phyloP scores from a whole-genome alignment of 768 basidiomycete species.

The Cystofilobasidium capitatum region DNA sequence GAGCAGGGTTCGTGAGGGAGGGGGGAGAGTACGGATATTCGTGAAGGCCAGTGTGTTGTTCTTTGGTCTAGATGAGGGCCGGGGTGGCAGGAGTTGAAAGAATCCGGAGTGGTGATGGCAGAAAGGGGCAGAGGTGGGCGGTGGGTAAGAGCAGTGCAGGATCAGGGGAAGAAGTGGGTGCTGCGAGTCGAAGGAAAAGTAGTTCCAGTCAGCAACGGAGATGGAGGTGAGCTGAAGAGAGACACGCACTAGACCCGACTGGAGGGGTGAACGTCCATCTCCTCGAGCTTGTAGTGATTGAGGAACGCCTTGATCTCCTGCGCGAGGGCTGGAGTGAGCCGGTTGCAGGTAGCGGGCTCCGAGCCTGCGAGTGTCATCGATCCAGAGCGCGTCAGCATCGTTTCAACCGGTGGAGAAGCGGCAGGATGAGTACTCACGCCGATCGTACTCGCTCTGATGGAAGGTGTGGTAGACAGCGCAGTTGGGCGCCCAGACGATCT shows the following conservation, averaged over 20 bases:
- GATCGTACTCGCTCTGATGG: constrained; percentile 77
- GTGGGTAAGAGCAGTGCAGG: too few species aligned
- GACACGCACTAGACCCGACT: constrained; percentile 68
- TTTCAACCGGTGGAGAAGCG: not conserved
- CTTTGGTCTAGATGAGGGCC: too few species aligned
- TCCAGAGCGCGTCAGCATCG: not conserved
- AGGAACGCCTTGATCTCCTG: constrained; percentile 77
- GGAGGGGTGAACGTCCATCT: constrained; percentile 95
- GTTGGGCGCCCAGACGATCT: constrained; percentile 79
- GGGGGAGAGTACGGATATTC: too few species aligned
- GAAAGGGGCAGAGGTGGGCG: too few species aligned
- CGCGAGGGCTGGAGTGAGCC: constrained; percentile 84
- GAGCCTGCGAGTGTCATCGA: not conserved
- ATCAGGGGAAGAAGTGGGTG: not conserved
- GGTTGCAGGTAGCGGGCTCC: constrained; percentile 94
- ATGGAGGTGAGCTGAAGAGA: not conserved
- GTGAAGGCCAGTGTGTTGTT: too few species aligned
- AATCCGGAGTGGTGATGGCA: too few species aligned
- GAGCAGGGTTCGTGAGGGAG: too few species aligned
- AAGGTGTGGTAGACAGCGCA: constrained; percentile 97
- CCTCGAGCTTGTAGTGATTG: constrained; percentile 98
- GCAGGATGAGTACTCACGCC: constrained; percentile 49
- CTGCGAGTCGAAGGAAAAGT: not conserved
- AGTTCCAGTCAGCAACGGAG: not conserved
- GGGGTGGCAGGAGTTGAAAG: too few species aligned